Conservation (phyloP, 352 stramenopile species). For the Phytophthora constricta region DNA sequence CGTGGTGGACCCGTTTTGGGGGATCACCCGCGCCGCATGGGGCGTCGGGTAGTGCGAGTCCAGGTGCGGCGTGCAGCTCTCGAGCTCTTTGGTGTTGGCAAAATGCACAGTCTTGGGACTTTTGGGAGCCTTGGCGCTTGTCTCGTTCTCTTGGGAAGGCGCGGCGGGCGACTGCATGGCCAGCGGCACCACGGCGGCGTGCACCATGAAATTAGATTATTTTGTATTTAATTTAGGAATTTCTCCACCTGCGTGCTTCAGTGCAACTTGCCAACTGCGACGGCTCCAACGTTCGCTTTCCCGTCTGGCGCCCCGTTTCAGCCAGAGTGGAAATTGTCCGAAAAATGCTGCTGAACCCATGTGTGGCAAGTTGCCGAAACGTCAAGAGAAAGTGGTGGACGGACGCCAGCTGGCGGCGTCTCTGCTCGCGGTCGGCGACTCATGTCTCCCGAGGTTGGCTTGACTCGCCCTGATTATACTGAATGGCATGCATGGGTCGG, state of each 20-base stretch:
- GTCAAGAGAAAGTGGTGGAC: not conserved
- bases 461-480: not conserved
- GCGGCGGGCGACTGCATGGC: not conserved
- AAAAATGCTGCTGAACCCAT: not conserved
- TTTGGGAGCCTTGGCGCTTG: slow-evolving; percentile 19
- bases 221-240: no score
- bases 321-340: not conserved
- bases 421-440: not conserved
- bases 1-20: slow-evolving; percentile 52
- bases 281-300: no score
- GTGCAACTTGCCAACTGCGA: not conserved
- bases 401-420: no score
- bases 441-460: not conserved
- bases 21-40: slow-evolving; percentile 33
- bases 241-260: no score
- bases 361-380: not conserved
- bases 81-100: slow-evolving; percentile 45
- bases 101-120: slow-evolving; percentile 58
- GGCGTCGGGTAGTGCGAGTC: slow-evolving; percentile 63
- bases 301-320: not conserved
- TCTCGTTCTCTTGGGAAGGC: not conserved
- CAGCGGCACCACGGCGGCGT: slow-evolving; percentile 15
- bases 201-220: no score
- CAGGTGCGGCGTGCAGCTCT: slow-evolving; percentile 32
- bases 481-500: not conserved